Base-by-base conservation (phyloP, 768 basidiomycete genomes). In the Lentinula detonsa region DNA sequence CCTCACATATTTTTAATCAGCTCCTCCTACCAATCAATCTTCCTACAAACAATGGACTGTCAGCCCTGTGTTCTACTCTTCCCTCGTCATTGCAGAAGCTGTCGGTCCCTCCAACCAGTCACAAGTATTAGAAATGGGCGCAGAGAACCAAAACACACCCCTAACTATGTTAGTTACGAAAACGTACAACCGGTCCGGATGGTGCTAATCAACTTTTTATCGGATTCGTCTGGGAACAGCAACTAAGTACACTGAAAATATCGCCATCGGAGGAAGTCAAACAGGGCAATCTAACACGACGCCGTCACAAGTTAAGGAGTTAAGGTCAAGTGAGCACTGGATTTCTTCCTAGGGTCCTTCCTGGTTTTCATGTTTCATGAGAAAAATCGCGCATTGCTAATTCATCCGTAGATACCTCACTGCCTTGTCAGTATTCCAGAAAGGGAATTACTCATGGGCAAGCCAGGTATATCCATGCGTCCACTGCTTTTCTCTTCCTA, bases 91-190 rank as follows among this genome's bases (percentile, higher is more conserved):
- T 61, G 85, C 90, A 2, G 91, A 93, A 70, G 78, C 79, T 2
- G 74, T 93, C 23, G 88, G 88, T 18, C 71, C 80, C 16, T 80
- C 82, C 8, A 86, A 87, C 69, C 70, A 66, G 0, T 81, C 85
- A 0, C 88, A 84, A 63, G 78, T 93, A 9, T 68, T 88, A 28
- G 91, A 93, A 68, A 76, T 93, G 34, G 68, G 71, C 23, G 77
- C 79, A 31, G 85, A 85, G 65, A 65, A 63, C 51, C 79, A 74
- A 11, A 83, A 81, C 68, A 76, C 66, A 86, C 86, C 7, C 87
- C 90, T 16, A 79, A 81, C 6, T 88, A 90, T 67, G 88, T 81
- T 8, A 83, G 93, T 56, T 93, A 90, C 68, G 88, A 93, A 70
- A 76, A 85, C 61, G 86, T 82, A 18, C 72, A 74, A 5, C 81